phyloP scores from a whole-genome alignment of 345 rosid species.

The Moringa oleifera region DNA sequence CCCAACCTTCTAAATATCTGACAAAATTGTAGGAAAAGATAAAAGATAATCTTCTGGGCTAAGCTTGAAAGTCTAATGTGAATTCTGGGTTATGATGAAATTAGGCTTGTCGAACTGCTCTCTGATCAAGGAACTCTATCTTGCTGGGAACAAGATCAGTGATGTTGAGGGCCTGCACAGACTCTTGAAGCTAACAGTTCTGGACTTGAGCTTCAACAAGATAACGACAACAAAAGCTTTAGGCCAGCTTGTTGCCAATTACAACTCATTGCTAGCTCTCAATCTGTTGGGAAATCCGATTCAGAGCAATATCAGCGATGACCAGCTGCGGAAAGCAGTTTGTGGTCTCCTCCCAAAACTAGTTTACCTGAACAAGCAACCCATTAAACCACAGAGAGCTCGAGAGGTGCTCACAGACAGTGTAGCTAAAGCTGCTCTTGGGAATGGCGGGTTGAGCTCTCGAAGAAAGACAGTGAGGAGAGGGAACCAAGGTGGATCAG shows the following conservation, averaged over 20 bases:
- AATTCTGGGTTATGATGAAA: constrained; percentile 6
- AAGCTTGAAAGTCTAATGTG: constrained; percentile 3
- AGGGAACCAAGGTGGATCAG: constrained; percentile 28
- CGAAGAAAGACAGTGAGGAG: constrained; percentile 34
- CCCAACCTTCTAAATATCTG: no score
- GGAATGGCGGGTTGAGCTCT: constrained; percentile 31
- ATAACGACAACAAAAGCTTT: constrained; percentile 76
- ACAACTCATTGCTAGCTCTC: constrained; percentile 68
- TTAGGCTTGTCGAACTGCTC: constrained; percentile 84
- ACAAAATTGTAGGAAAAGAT: no score
- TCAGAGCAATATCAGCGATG: constrained; percentile 68
- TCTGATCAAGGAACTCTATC: constrained; percentile 79
- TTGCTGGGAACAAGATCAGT: constrained; percentile 87
- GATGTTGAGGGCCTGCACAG: constrained; percentile 86
- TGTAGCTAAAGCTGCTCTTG: constrained; percentile 76
- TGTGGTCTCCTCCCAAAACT: constrained; percentile 78
- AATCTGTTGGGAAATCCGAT: constrained; percentile 83
- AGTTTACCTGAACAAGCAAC: constrained; percentile 77
- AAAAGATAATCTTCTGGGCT: background rate
- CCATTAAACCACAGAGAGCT: constrained; percentile 67
- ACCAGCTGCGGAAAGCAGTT: constrained; percentile 71
- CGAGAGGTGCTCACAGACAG: constrained; percentile 64
- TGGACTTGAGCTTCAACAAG: constrained; percentile 95
- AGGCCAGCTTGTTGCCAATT: constrained; percentile 91
- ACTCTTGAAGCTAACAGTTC: constrained; percentile 72